These are phyloP conservation scores for Chenopodium formosanum DNA, from an alignment of 148 eudicot species.

Conservation along the genomic window DNA sequence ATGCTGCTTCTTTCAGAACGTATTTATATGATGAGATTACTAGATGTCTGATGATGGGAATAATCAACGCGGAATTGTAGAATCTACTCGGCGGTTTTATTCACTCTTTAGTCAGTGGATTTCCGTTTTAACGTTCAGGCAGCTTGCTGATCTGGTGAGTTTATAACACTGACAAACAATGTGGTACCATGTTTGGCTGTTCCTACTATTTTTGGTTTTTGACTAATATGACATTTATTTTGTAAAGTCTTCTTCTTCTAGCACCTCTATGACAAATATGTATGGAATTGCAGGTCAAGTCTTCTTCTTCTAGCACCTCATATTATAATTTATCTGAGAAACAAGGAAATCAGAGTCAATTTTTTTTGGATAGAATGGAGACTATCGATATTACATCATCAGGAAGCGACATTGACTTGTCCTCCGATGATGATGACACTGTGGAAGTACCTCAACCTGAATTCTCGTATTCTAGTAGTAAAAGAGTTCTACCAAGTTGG, in stretches of 20 bases:
- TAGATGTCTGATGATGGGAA: slow-evolving; percentile 42
- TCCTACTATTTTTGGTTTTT: neutral
- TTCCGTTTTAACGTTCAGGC: slow-evolving; percentile 27
- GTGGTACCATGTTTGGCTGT: neutral
- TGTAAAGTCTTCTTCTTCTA: slow-evolving; percentile 17
- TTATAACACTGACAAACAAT: neutral
- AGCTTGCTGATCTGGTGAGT: slow-evolving; percentile 27
- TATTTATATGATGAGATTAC: slow-evolving; percentile 10
- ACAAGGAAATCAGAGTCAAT: slow-evolving; percentile 25
- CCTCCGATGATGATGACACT: slow-evolving; percentile 45
- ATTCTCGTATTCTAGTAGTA: slow-evolving; percentile 29
- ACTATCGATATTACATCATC: slow-evolving; percentile 61
- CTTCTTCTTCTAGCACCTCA: slow-evolving; percentile 24
- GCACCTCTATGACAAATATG: neutral
- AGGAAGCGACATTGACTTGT: slow-evolving; percentile 50
- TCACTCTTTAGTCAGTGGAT: slow-evolving; percentile 38
- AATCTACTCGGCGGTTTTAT: slow-evolving; percentile 33
- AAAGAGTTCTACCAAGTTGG: slow-evolving; percentile 35
- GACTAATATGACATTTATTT: neutral
- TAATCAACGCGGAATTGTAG: slow-evolving; percentile 26
- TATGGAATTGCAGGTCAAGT: neutral
- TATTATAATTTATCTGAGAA: slow-evolving; percentile 17
- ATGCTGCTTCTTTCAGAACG: neutral
- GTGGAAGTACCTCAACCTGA: slow-evolving; percentile 24
- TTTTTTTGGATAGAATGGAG: slow-evolving; percentile 36